Conservation (phyloP, 305 asterid genomes). For the Petunia hybrid region DNA sequence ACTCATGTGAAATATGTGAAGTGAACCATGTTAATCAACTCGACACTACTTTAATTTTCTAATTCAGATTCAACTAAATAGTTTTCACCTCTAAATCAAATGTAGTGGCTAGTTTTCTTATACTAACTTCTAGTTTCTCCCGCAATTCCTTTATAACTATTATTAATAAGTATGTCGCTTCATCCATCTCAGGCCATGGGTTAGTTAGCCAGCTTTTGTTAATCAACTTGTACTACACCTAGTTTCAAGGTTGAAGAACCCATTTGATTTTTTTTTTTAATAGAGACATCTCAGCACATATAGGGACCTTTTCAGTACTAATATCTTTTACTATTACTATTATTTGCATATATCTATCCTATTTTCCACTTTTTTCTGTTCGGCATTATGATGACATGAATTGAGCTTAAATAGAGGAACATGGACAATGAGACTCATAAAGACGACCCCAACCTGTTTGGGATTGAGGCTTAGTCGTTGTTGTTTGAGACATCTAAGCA, state of each 20-base stretch:
- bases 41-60: neutral
- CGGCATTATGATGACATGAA: no score
- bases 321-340: no score
- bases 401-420: no score
- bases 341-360: no score
- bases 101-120: slow-evolving; percentile 4
- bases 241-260: neutral
- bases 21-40: slow-evolving; percentile 12
- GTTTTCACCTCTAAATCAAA: neutral
- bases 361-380: no score
- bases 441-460: no score
- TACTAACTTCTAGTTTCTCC: neutral
- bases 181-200: slow-evolving; percentile 1
- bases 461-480: no score
- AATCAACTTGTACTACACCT: neutral
- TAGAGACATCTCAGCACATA: no score
- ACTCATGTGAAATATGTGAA: slow-evolving; percentile 10
- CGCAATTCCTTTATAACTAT: neutral
- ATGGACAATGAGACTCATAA: no score
- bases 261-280: neutral
- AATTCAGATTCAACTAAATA: neutral
- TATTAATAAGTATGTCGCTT: neutral
- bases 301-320: no score
- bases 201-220: slow-evolving; percentile 2
- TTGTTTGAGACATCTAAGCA: neutral